Percentiles rank a stretch among this genome's conserved stretches.
Evolutionary conservation across 495 filamentous ascomycete genomes (phyloP).

Genomic region (Daldinia decipiens): DNA sequence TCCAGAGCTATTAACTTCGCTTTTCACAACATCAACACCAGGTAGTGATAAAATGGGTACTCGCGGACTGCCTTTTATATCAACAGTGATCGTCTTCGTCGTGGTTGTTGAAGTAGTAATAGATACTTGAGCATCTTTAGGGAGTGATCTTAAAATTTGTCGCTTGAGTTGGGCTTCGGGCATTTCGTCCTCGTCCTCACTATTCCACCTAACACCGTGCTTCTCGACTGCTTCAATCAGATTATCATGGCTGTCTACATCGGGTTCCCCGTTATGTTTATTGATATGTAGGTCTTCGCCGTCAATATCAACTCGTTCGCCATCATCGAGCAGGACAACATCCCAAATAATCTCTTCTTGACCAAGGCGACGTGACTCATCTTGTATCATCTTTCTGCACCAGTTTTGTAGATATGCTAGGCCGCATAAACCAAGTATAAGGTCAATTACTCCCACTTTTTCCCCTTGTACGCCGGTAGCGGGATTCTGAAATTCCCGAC

Average conservation of each 20-base stretch:
- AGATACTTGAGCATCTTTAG: slow-evolving; percentile 65
- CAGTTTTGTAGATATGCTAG: slow-evolving; percentile 77
- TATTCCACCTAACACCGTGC: slow-evolving; percentile 46
- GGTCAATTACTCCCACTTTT: slow-evolving; percentile 70
- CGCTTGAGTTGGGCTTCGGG: slow-evolving; percentile 57
- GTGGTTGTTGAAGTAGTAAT: slow-evolving; percentile 72
- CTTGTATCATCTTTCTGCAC: slow-evolving; percentile 69
- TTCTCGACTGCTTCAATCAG: slow-evolving; percentile 62
- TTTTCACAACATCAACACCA: slow-evolving; percentile 74
- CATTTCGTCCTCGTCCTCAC: slow-evolving; percentile 53
- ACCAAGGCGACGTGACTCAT: slow-evolving; percentile 60
- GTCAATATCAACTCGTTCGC: slow-evolving; percentile 68
- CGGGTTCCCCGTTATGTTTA: slow-evolving; percentile 1
- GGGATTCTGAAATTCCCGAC: slow-evolving; percentile 74
- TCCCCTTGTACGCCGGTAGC: slow-evolving; percentile 67
- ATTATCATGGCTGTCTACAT: slow-evolving; percentile 47
- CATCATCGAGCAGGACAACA: slow-evolving; percentile 76
- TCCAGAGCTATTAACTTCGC: slow-evolving; percentile 38
- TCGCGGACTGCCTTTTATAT: slow-evolving; percentile 69
- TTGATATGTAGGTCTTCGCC: slow-evolving; percentile 48
- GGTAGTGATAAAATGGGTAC: slow-evolving; percentile 70
- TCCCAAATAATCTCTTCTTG: slow-evolving; percentile 79
- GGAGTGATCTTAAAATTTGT: slow-evolving; percentile 57
- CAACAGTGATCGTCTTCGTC: slow-evolving; percentile 76
- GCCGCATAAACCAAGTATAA: slow-evolving; percentile 73